Base-by-base conservation (phyloP, 208 protist genomes). In the Herpetomonas muscarum region DNA sequence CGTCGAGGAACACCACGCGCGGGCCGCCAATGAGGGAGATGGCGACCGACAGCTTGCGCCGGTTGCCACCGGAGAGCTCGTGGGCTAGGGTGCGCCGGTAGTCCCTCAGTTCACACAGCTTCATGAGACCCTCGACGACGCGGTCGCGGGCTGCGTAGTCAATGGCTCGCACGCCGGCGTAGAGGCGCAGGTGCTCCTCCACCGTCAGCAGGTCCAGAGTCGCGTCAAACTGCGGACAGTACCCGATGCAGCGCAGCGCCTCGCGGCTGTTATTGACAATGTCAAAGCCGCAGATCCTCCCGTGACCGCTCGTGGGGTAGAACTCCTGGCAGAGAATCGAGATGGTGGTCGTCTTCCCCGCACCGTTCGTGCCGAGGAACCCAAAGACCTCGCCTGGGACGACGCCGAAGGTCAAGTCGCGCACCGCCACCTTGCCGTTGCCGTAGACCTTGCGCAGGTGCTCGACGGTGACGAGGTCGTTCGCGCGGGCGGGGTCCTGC, bases 211-310 rank as follows among this genome's bases (percentile, higher is more conserved):
- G 72, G 32, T 87, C 79, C 64, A 88, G 93, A 7, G 92, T 69
- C 25, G 95, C 75, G 73, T 97, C 91, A 66, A 93, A 94, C 78
- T 98, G 94, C 45, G 92, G 92, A 76, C 94, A 98, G 39, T 97
- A 87, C 34, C 95, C 95, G 25, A 81, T 76, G 62, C 75, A 81
- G 44, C 48, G 70, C 59, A 76, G 58, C 34, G 74, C 78, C 48
- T 74, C 62, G 17, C 49, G 26, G 64, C 77, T 74, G 30, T 84
- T 31, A 1, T 30, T 24, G 0, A 85, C 74, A 52, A 85, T 81
- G 57, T 90, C 78, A 30, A 81, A 55, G 9, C 82, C 78, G 42
- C 73, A 74, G 7, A 92, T 66, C 24, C 52, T 59, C 4, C 70
- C 87, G 30, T 68, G 55, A 10, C 90, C 90, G 51, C 71, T 69